phyloP scores from a whole-genome alignment of 2,329 filamentous ascomycete species.

The Biscogniauxia mediterranea region DNA sequence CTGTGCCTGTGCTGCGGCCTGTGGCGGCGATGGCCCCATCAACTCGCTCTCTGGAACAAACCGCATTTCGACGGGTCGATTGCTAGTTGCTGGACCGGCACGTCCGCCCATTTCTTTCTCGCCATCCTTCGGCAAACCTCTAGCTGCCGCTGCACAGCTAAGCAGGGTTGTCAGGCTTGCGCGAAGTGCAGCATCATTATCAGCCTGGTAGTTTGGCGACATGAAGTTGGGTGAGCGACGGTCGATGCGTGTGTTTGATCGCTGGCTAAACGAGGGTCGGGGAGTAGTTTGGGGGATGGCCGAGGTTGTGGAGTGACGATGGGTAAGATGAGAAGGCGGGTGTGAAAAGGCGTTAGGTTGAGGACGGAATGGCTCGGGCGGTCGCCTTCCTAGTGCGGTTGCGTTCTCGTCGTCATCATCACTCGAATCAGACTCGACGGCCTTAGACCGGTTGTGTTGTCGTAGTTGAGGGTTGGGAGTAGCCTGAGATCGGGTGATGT shows the following conservation, averaged over 20 bases:
- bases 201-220: constrained; percentile 73
- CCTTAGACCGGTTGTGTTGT: constrained; percentile 37
- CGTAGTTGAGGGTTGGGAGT: constrained; percentile 34
- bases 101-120: constrained; percentile 39
- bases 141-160: constrained; percentile 89
- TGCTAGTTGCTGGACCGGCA: constrained; percentile 43
- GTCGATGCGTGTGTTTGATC: constrained; percentile 46
- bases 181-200: constrained; percentile 89
- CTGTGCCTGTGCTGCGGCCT: constrained; percentile 8
- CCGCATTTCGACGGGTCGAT: constrained; percentile 57
- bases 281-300: constrained; percentile 48
- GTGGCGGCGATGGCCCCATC: constrained; percentile 36
- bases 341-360: constrained; percentile 93
- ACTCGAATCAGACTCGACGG: constrained; percentile 43
- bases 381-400: constrained; percentile 68
- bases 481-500: constrained; percentile 36
- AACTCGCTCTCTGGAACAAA: constrained; percentile 62
- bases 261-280: constrained; percentile 48
- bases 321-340: constrained; percentile 57
- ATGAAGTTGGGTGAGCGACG: constrained; percentile 60
- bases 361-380: constrained; percentile 68
- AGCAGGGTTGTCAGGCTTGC: constrained; percentile 93
- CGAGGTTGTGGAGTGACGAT: constrained; percentile 51
- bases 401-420: constrained; percentile 72
- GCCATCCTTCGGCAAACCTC: constrained; percentile 69